Percentiles rank a stretch among this genome's conserved stretches.
phyloP scores from a whole-genome alignment of 768 basidiomycete genomes.

The Termitomyces eurrhizus region DNA sequence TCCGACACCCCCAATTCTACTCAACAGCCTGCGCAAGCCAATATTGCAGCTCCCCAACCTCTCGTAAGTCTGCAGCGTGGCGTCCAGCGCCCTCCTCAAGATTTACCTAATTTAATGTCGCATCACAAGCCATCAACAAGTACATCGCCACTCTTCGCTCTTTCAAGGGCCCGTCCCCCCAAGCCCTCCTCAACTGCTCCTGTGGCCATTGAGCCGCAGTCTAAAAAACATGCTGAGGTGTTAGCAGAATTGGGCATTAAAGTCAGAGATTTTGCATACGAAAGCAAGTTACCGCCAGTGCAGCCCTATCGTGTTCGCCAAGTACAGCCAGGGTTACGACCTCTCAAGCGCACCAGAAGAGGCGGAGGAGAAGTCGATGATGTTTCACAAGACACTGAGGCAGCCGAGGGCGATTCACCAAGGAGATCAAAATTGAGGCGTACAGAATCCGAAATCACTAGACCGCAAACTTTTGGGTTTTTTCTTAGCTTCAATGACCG shows the following conservation, averaged over 20 bases:
- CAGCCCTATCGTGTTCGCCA: constrained; percentile 47
- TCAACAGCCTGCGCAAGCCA: constrained; percentile 17
- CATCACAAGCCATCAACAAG: constrained; percentile 16
- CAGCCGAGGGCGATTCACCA: constrained; percentile 1
- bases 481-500: constrained; percentile 18
- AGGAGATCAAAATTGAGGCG: constrained; percentile 28
- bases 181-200: constrained; percentile 17
- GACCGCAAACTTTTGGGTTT: constrained; percentile 20
- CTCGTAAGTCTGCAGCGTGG: constrained; percentile 35
- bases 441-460: constrained; percentile 28
- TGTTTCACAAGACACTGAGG: constrained; percentile 3
- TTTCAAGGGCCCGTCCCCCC: constrained; percentile 6
- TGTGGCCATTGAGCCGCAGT: constrained; percentile 22
- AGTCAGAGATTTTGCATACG: constrained; percentile 66
- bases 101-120: constrained; percentile 21
- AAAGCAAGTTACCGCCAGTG: constrained; percentile 61
- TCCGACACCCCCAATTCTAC: neutral
- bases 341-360: constrained; percentile 25
- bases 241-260: constrained; percentile 35
- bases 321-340: constrained; percentile 38
- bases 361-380: constrained; percentile 23
- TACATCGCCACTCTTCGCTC: constrained; percentile 6
- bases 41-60: constrained; percentile 14
- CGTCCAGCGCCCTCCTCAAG: constrained; percentile 28
- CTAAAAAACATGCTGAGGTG: constrained; percentile 14